These are phyloP conservation scores for Chytriomyces confervae DNA, from an alignment of 192 early-diverging fungal genomes.

Conservation along the genomic window DNA sequence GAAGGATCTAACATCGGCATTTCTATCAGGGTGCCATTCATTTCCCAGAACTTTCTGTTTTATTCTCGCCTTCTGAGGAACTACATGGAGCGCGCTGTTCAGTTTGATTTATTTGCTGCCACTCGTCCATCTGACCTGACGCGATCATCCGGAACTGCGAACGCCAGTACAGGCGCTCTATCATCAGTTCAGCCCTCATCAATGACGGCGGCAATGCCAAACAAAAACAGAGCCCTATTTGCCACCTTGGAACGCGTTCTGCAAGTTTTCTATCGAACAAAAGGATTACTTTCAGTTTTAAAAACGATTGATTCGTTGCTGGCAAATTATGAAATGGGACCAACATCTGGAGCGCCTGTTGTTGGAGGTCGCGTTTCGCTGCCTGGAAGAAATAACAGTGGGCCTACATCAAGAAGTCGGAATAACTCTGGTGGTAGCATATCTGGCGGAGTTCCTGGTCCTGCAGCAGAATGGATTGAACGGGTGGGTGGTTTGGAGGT, in stretches of 20 bases:
- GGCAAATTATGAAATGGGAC: slow-evolving; percentile 1
- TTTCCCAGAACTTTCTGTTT: slow-evolving; percentile 47
- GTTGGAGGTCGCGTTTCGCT: neutral
- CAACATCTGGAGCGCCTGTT: neutral
- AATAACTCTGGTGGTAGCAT: slow-evolving; percentile 1
- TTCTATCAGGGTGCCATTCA: slow-evolving; percentile 38
- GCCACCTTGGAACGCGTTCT: neutral
- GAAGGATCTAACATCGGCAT: neutral
- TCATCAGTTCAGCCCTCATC: neutral
- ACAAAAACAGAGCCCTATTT: neutral
- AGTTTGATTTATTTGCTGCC: slow-evolving; percentile 37
- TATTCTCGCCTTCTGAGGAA: slow-evolving; percentile 41
- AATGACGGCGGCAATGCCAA: neutral
- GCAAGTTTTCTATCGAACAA: neutral
- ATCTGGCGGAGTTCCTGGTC: neutral
- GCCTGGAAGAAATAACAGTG: neutral
- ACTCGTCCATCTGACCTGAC: slow-evolving; percentile 27
- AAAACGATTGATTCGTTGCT: slow-evolving; percentile 3
- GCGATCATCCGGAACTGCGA: neutral
- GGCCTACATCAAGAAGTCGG: neutral
- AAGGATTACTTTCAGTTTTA: slow-evolving; percentile 9
- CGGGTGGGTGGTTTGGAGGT: slow-evolving; percentile 20
- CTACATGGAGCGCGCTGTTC: slow-evolving; percentile 39
- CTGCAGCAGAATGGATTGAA: slow-evolving; percentile 21
- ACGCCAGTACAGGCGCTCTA: neutral